Evolutionary conservation across 2,329 filamentous ascomycete species (phyloP).

Genomic region (Claviceps maximensis): DNA sequence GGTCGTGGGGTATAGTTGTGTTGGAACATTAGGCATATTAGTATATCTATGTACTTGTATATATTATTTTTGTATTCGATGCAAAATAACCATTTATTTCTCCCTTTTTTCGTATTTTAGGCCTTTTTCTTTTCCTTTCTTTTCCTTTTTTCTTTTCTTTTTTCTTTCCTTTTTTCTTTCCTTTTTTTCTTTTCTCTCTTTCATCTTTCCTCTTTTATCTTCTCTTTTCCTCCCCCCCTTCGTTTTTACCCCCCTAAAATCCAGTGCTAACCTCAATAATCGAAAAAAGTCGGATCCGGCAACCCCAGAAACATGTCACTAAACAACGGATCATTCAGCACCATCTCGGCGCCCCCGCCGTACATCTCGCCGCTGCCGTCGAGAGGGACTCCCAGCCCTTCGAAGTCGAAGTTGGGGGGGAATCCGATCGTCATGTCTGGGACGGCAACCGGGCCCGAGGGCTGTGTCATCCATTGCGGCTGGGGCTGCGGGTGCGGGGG

Average conservation of each 20-base stretch:
- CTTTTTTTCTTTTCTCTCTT: background rate
- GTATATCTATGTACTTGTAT: no score
- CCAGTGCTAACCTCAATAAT: background rate
- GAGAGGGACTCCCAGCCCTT: constrained; percentile 15
- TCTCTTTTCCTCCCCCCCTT: no score
- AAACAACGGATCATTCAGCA: constrained; percentile 28
- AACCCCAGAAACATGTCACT: constrained; percentile 23
- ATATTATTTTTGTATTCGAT: no score
- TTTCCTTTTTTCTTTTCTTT: no score
- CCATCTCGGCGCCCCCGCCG: constrained; percentile 22
- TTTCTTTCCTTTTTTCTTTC: background rate
- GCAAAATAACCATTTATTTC: no score
- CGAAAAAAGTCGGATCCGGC: constrained; percentile 21
- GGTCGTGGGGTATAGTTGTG: no score
- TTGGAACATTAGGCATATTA: no score
- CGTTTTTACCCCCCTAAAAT: no score
- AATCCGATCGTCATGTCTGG: constrained; percentile 12
- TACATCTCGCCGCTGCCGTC: constrained; percentile 15
- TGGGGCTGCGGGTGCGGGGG: background rate
- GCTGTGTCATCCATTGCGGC: constrained; percentile 7
- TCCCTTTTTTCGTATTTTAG: no score
- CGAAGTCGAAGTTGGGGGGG: constrained; percentile 17
- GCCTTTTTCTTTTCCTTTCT: no score
- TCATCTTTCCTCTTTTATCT: background rate
- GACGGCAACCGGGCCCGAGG: background rate